Base-by-base conservation (phyloP, 306 rosid genomes). In the Astragalus glycyphyllos region DNA sequence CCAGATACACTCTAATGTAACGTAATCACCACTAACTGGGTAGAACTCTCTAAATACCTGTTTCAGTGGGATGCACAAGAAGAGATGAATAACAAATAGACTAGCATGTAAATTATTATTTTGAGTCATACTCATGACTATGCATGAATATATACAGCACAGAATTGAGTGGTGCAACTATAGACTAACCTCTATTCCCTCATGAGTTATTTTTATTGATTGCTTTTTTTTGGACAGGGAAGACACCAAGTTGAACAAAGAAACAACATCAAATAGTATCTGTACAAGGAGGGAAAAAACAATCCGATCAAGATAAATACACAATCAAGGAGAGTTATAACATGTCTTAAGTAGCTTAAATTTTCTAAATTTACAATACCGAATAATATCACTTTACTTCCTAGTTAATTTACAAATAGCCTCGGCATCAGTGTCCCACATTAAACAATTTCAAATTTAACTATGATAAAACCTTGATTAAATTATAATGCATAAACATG, bases 261-360 rank as follows among this genome's bases (percentile, higher is more conserved):
- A 80, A 79, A 87, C 92, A 69, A 86, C 81, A 77, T 93, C 88
- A 48, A 88, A 89, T 42, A 93, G 74, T 69, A 88, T 88, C 98
- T 93, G 90, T 53, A 35, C 63, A 72, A 65, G 53, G 45, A 69
- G 34, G 9, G 29, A 26, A 48, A 26, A 26, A 47, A 60, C 11
- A n/a, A 4, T 15, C 49, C 3, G 6, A 56, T 75, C 20, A 32
- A 34, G 55, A 80, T 20, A 26, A 17, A 40, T 26, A 31, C 38
- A 57, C 50, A 66, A 48, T 48, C 65, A 41, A 17, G 17, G 14
- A 17, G 3, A 31, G 44, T 37, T 29, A 69, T 13, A 62, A 61
- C 14, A 9, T 48, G 0, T 9, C 51, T 65, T 69, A 42, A 15
- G 38, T 6, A 46, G 58, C 26, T 54, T 0, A 42, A 6, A 15